These are phyloP conservation scores for Mycoemilia scoparia DNA, from an alignment of 192 early-diverging fungal species.

Conservation along the genomic window DNA sequence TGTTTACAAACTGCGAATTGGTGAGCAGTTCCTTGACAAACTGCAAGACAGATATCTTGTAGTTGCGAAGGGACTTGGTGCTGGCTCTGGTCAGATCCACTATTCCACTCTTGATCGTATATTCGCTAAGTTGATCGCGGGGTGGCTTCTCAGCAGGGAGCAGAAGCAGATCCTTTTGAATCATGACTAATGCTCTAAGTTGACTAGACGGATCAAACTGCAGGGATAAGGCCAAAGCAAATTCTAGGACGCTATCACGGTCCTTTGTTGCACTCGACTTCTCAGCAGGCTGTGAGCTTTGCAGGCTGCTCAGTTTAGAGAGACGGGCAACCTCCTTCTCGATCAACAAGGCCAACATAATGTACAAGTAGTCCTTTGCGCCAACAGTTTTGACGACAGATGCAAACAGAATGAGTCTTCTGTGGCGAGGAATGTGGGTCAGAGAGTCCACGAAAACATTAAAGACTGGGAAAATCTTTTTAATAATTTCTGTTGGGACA, in stretches of 20 bases:
- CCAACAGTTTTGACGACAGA: conserved; percentile 68
- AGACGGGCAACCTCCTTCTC: conserved; percentile 43
- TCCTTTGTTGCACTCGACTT: conserved; percentile 27
- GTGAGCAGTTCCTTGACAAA: conserved; percentile 24
- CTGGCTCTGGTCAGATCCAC: conserved; percentile 9
- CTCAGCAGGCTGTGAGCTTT: no score
- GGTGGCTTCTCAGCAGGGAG: conserved; percentile 34
- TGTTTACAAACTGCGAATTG: conserved; percentile 14
- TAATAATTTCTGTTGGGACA: neutral
- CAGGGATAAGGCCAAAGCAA: conserved; percentile 49
- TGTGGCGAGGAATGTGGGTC: conserved; percentile 80
- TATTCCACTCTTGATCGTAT: conserved; percentile 1
- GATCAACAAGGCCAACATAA: conserved; percentile 52
- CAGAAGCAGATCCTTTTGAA: conserved; percentile 34
- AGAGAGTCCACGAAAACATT: conserved; percentile 84
- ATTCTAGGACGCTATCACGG: conserved; percentile 47
- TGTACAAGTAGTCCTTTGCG: conserved; percentile 47
- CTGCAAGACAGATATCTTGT: conserved; percentile 20
- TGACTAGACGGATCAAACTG: conserved; percentile 50
- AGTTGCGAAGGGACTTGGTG: conserved; percentile 13
- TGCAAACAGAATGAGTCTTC: conserved; percentile 73
- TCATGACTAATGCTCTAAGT: conserved; percentile 35
- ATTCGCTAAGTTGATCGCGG: conserved; percentile 1
- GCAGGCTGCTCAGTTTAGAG: conserved; percentile 4
- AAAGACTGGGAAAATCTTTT: conserved; percentile 54